Conservation (phyloP, 2,329 filamentous ascomycete genomes). For the Aureobasidium sp. region DNA sequence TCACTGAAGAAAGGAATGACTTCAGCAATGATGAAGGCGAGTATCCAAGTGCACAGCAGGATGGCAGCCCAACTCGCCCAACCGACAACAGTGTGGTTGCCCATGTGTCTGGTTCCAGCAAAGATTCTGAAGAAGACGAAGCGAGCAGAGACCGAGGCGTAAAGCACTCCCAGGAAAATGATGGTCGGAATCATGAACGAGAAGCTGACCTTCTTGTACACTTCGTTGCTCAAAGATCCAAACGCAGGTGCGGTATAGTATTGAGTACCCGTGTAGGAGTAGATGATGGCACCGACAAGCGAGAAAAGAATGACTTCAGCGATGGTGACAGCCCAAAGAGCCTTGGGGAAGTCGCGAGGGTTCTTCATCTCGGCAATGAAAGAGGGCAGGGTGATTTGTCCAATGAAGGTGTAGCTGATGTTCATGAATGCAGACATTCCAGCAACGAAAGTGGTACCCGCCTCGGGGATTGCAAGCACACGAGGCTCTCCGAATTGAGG, state of each 20-base stretch:
- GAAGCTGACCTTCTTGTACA: constrained; percentile 82
- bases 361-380: constrained; percentile 93
- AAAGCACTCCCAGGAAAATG: constrained; percentile 84
- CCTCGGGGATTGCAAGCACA: constrained; percentile 58
- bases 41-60: constrained; percentile 65
- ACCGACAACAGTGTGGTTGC: constrained; percentile 68
- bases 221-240: constrained; percentile 62
- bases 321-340: constrained; percentile 82
- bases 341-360: constrained; percentile 79
- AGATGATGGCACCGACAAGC: constrained; percentile 70
- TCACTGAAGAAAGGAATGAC: constrained; percentile 63
- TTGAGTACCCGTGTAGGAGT: constrained; percentile 80
- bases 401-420: constrained; percentile 93
- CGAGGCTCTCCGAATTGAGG: constrained; percentile 49
- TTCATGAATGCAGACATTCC: constrained; percentile 88
- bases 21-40: constrained; percentile 86
- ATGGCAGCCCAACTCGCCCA: constrained; percentile 74
- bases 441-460: constrained; percentile 67
- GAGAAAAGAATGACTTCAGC: constrained; percentile 81
- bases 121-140: constrained; percentile 91
- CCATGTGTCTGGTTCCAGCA: constrained; percentile 68
- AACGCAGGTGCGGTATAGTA: constrained; percentile 86
- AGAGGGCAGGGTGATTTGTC: constrained; percentile 84
- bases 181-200: constrained; percentile 94
- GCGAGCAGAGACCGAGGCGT: constrained; percentile 79